Percentiles rank a stretch among this genome's conserved stretches.
Evolutionary conservation across 805 yeast genomes (phyloP).

Genomic region (Cyberlindnera mycetangii): DNA sequence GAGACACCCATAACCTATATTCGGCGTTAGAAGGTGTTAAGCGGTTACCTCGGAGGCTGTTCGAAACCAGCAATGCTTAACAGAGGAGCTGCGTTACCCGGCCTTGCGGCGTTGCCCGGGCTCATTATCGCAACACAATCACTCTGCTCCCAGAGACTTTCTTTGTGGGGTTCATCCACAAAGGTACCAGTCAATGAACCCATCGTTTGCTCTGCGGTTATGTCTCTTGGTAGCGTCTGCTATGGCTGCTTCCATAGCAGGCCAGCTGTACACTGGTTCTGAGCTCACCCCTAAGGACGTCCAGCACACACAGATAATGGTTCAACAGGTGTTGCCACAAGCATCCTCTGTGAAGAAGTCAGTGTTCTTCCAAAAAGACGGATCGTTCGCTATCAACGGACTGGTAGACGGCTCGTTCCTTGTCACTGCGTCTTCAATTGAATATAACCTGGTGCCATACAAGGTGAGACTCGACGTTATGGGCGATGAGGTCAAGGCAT

Average conservation of each 20-base stretch:
- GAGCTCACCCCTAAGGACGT: constrained; percentile 16
- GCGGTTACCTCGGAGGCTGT: too few relatives aligned
- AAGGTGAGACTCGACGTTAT: constrained; percentile 21
- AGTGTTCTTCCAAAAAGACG: constrained; percentile 14
- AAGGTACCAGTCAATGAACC: too few relatives aligned
- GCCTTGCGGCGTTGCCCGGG: too few relatives aligned
- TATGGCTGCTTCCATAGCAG: constrained; percentile 16
- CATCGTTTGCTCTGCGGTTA: not conserved
- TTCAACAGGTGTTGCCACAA: constrained; percentile 10
- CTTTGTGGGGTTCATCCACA: too few relatives aligned
- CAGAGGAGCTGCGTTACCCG: too few relatives aligned
- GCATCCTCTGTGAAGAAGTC: not conserved
- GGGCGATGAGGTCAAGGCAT: constrained; percentile 15
- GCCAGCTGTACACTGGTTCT: constrained; percentile 13
- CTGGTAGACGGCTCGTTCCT: constrained; percentile 22
- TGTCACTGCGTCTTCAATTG: constrained; percentile 17
- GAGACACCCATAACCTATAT: not conserved
- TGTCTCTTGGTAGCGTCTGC: not conserved
- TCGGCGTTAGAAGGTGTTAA: too few relatives aligned
- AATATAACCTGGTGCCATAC: constrained; percentile 24
- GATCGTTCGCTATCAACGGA: constrained; percentile 15
- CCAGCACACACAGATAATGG: constrained; percentile 15
- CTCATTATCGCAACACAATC: too few relatives aligned
- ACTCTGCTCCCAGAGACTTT: too few relatives aligned
- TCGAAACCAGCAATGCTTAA: too few relatives aligned